Base-by-base conservation (phyloP, 2,329 filamentous ascomycete species). In the Curvularia sp. region DNA sequence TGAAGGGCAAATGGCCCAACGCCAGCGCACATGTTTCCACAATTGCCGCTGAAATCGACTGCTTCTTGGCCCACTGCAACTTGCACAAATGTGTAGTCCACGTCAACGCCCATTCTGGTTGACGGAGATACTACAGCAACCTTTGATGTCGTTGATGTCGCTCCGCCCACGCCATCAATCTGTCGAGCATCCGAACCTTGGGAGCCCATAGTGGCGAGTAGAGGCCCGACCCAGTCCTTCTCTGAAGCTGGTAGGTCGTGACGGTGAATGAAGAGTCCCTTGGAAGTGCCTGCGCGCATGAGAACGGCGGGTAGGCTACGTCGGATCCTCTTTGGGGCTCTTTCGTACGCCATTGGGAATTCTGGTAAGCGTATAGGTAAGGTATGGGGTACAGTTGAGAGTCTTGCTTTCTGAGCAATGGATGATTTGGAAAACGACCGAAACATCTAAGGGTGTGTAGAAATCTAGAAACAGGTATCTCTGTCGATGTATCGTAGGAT, bases 61-160 rank as follows among this genome's bases (percentile, higher is more conserved):
- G 78, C 75, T 9, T 79, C 78, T 64, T 88, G 82, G 38, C 83
- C 83, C 47, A 92, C 83, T 2, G 88, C 88, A 6, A 92, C 81
- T 49, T 88, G 86, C 1, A 88, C 85, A 71, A 92, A 92, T 0
- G 88, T 92, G 66, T 89, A 92, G 56, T 90, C 86, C 3, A 91
- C 81, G 62, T 91, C 85, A 4, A 67, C 54, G 18, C 62, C 82
- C 0, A 73, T 59, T 15, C 68, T 80, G 77, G 2, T 75, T 70
- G 2, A 86, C 81, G 0, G 78, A 0, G 81, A 83, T 1, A 92
- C 80, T 1, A 92, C 80, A 72, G 88, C 89, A 18, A 91, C 80
- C 73, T 92, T 92, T 53, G 86, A 89, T 2, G 89, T 84, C 28
- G 85, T 88, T 9, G 87, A 89, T 56, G 88, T 81, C 4, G 88